Base-by-base conservation (phyloP, 345 rosid species). In the Reutealis trisperma region DNA sequence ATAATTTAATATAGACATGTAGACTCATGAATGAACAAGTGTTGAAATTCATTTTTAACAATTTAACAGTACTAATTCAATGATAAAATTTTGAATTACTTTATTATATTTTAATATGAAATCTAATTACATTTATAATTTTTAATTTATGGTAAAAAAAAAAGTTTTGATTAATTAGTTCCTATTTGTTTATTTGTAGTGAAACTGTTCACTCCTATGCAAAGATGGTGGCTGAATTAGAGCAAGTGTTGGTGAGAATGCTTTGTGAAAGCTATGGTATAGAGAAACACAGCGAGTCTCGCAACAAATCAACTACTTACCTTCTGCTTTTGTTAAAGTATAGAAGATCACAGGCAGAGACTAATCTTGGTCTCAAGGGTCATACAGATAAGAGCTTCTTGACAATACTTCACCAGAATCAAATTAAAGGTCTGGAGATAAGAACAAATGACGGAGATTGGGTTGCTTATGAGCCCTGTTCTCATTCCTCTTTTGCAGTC, bases 381-480 rank as follows among this genome's bases (percentile, higher is more conserved):
- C 96, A 91, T 10, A 88, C 91, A 14, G 96, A 90, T 83, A 90
- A 88, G 81, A 88, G 85, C 75, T 85, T 91, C 77, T 52, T 90
- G 66, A 82, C 92, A 49, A 86, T 91, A 14, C 90, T 89, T 75
- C 91, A 88, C 73, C 93, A 89, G 63, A 87, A 88, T 79, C 86
- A 88, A 27, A 88, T 91, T 34, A 85, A 54, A 0, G 91, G 96
- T 54, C 72, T 91, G 75, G 83, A 83, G 67, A 68, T 89, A 47
- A 82, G 83, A 82, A 84, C 83, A 11, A 85, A 78, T 49, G 84
- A 87, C 6, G 90, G 87, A 4, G 77, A 81, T 0, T 88, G 93
- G 96, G 72, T 87, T 64, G 58, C 78, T 37, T 86, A 87, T 74
- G 62, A 67, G 8, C 93, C 96, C 12, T 63, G 76, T 71, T 91